phyloP scores from a whole-genome alignment of 345 rosid species.

The Heritiera littoralis region DNA sequence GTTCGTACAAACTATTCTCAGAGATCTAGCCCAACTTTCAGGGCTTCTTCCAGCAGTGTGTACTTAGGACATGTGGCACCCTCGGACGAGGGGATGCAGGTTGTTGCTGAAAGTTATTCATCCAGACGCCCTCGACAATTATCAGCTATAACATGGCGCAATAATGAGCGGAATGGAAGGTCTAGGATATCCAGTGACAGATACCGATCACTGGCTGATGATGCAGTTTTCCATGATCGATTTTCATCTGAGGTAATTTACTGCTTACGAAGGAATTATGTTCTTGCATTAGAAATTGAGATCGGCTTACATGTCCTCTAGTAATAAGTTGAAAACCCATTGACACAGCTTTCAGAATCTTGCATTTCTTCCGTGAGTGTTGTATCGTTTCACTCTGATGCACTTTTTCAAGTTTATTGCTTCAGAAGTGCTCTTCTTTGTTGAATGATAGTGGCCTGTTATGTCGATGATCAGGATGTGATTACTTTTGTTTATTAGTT shows the following conservation, averaged over 20 bases:
- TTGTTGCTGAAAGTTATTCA: slow-evolving; percentile 53
- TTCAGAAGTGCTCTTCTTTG: background rate
- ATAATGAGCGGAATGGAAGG: slow-evolving; percentile 61
- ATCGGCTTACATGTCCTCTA: background rate
- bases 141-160: slow-evolving; percentile 57
- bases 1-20: slow-evolving; percentile 53
- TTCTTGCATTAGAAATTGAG: slow-evolving; percentile 5
- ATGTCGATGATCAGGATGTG: background rate
- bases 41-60: slow-evolving; percentile 59
- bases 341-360: background rate
- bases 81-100: slow-evolving; percentile 55
- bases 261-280: slow-evolving; percentile 14
- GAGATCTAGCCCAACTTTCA: slow-evolving; percentile 58
- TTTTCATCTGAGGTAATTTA: slow-evolving; percentile 62
- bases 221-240: slow-evolving; percentile 50
- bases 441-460: slow-evolving; percentile 6
- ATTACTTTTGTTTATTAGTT: background rate
- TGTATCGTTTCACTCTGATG: background rate
- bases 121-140: slow-evolving; percentile 60
- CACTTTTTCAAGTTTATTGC: background rate
- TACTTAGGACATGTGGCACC: slow-evolving; percentile 52
- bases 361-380: background rate
- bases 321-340: background rate
- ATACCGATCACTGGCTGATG: slow-evolving; percentile 52
- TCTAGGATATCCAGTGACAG: slow-evolving; percentile 69